Base-by-base conservation (phyloP, 2,329 filamentous ascomycete species). In the Colletotrichum magnum region DNA sequence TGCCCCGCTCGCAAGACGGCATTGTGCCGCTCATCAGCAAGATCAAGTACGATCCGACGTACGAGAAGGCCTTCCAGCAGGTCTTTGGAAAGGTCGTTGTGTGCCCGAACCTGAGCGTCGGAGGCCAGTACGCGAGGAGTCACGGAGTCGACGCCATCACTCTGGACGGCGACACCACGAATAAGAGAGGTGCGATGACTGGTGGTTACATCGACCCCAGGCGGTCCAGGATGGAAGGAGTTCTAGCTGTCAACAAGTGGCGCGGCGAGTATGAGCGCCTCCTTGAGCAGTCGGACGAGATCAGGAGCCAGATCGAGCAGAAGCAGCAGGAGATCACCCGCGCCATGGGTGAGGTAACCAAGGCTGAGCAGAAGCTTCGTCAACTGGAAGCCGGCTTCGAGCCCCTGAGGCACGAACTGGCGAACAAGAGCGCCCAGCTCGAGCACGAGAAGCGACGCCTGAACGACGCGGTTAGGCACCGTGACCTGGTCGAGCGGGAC, bases 21-120 rank as follows among this genome's bases (percentile, higher is more conserved):
- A 95, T 94, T 2, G 90, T 97, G 43, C 94, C 94, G 1, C 89
- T 99, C 74, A 86, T 98, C 65, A 92, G 90, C 76, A 97, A 97
- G 80, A 88, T 98, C 69, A 88, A 89, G 57, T 99, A 92, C 76
- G 92, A 98, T 59, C 77, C 86, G 2, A 86, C 84, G 70, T 98
- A 92, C 74, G 94, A 97, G 68, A 92, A 90, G 74, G 96, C 96
- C 0, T 96, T 99, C 79, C 91, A 93, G 77, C 95, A 98, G 77
- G 94, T 99, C 0, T 99, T 99, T 81, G 96, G 95, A 54, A 97
- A 94, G 80, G 96, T 94, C 0, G 94, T 99, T 60, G 92, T 99
- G 64, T 98, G 96, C 74, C 95, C 95, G 3, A 97, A 94, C 73
- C 84, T 99, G 71, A 89, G 93, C 57, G 89, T 97, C 68, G 96